These are phyloP conservation scores for Podila verticillata DNA, from an alignment of 192 early-diverging fungal genomes.

Conservation along the genomic window DNA sequence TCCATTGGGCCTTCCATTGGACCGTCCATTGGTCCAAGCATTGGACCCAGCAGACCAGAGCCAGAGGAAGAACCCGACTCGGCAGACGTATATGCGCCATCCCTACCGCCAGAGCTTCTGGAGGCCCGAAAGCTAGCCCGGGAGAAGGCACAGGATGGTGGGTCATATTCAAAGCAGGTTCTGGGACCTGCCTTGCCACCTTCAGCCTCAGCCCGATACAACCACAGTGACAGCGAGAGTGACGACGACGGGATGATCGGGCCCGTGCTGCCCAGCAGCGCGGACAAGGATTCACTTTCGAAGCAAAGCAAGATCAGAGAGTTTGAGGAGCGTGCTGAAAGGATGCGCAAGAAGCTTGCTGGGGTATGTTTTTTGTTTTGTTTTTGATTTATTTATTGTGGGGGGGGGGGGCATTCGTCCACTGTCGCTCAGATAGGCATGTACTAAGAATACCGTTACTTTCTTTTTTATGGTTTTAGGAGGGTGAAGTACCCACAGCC, in stretches of 20 bases:
- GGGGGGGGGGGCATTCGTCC: too few species aligned
- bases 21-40: conserved; percentile 23
- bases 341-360: conserved; percentile 51
- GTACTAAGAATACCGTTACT: background rate
- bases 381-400: background rate
- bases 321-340: conserved; percentile 52
- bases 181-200: conserved; percentile 46
- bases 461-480: conserved; percentile 4
- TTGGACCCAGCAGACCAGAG: conserved; percentile 11
- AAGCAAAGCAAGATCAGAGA: conserved; percentile 46
- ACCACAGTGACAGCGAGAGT: conserved; percentile 9
- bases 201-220: conserved; percentile 2
- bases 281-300: conserved; percentile 28
- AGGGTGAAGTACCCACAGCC: conserved; percentile 7
- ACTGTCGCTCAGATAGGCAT: too few species aligned
- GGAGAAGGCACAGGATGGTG: conserved; percentile 2
- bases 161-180: conserved; percentile 24
- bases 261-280: conserved; percentile 38
- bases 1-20: conserved; percentile 33
- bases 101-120: conserved; percentile 42
- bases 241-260: conserved; percentile 53
- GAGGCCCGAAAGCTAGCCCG: conserved; percentile 17
- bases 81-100: conserved; percentile 48
- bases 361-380: conserved; percentile 13
- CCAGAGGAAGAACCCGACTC: conserved; percentile 7